Base-by-base conservation (phyloP, 306 rosid species). In the Macrotyloma uniflorum region DNA sequence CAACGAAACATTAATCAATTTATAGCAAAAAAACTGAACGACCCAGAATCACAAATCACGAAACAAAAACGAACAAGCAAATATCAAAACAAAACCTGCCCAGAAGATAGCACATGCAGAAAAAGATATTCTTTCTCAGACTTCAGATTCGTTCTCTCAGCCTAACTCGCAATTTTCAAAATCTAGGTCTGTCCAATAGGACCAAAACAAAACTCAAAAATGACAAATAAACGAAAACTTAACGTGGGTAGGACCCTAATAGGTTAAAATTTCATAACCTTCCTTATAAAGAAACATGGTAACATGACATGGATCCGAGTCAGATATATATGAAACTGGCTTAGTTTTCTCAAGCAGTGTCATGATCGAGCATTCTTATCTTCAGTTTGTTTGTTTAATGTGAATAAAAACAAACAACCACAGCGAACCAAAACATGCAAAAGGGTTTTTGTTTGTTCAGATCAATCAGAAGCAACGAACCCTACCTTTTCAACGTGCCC, bases 31-130 rank as follows among this genome's bases (percentile, higher is more conserved):
- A 67, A 58, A 9, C 55, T 28, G 47, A 23, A 61, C 13, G 16
- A 30, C 19, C 18, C 11, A 32, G 68, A 74, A 77, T 54, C 65
- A 72, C 49, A 72, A 28, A 83, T 47, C 78, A 38, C 58, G 49
- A 15, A 43, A 8, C 57, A 73, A 73, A 83, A 50, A 49, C 47
- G 20, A 36, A 2, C n/a, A 50, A 4, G 0, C 3, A 22, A 23
- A 18, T 30, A 24, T 6, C 10, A 28, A 4, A 54, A 12, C 1
- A 28, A 54, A 67, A 13, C 12, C 32, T 57, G 3, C 8, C 11
- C 1, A 33, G 49, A 20, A 65, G 32, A 47, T 7, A 53, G 50
- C 79, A 10, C 59, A 47, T 8, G 1, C 5, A 19, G 7, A 3
- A 78, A 0, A 3, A 19, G 5, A 3, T 67, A 68, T 3, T 8